Percentiles rank a stretch among this genome's conserved stretches.
phyloP scores from a whole-genome alignment of 768 basidiomycete species.

The Pisolithus albus region DNA sequence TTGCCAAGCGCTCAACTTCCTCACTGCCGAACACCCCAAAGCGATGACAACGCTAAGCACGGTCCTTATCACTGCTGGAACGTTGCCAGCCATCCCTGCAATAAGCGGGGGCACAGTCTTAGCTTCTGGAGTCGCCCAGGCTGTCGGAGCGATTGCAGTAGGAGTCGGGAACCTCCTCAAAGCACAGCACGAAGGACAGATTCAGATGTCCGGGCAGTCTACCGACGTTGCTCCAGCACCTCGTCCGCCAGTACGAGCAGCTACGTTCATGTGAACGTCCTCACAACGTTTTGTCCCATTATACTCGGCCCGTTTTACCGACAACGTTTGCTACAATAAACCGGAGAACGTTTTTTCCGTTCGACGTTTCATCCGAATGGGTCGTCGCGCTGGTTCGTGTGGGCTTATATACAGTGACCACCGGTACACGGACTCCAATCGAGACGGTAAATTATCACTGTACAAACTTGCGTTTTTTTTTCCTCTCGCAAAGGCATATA shows the following conservation, averaged over 20 bases:
- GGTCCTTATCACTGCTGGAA: slow-evolving; percentile 72
- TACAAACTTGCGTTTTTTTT: too few relatives aligned
- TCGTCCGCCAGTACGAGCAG: slow-evolving; percentile 23
- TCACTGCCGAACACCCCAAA: slow-evolving; percentile 70
- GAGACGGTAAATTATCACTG: too few relatives aligned
- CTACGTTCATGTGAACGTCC: slow-evolving; percentile 22
- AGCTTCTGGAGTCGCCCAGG: slow-evolving; percentile 68
- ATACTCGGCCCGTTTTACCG: neutral
- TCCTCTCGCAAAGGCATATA: too few relatives aligned
- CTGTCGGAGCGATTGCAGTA: slow-evolving; percentile 72
- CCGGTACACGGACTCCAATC: too few relatives aligned
- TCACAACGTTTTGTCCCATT: neutral
- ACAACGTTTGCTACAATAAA: too few relatives aligned
- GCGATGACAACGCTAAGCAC: slow-evolving; percentile 69
- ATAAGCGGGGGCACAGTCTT: slow-evolving; percentile 66
- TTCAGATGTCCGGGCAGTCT: slow-evolving; percentile 19
- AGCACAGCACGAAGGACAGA: slow-evolving; percentile 38
- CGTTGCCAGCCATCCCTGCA: slow-evolving; percentile 64
- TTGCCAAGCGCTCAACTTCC: slow-evolving; percentile 65
- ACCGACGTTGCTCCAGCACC: slow-evolving; percentile 9
- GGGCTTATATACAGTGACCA: too few relatives aligned
- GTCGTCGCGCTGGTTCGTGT: too few relatives aligned
- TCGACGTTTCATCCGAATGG: too few relatives aligned
- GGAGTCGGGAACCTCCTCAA: slow-evolving; percentile 59
- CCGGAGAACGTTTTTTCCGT: too few relatives aligned